Evolutionary conservation across 331 rosid genomes (phyloP).

Genomic region (Dryas integrifolia): DNA sequence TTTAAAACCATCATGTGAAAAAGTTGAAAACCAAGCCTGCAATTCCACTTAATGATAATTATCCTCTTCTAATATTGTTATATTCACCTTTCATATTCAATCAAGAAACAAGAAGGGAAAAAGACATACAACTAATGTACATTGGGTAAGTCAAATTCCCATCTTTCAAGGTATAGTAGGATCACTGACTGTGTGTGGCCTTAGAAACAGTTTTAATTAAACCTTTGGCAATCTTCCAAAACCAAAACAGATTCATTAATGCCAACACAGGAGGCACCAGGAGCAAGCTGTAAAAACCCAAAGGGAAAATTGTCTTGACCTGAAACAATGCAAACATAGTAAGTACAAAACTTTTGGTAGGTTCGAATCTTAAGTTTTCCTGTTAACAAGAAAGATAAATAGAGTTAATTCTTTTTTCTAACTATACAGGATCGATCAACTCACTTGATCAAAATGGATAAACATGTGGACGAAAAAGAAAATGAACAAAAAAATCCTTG

Average conservation of each 20-base stretch:
- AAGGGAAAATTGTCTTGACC: constrained; percentile 59
- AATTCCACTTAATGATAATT: not conserved
- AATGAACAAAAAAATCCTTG: constrained; percentile 74
- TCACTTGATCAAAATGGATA: constrained; percentile 74
- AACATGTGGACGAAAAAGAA: constrained; percentile 66
- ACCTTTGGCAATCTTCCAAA: constrained; percentile 90
- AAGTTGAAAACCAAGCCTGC: constrained; percentile 4
- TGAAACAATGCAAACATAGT: constrained; percentile 27
- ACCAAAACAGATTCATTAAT: constrained; percentile 73
- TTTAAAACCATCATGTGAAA: not conserved
- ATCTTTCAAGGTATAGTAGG: constrained; percentile 10
- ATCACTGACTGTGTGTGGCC: constrained; percentile 60
- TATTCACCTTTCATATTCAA: constrained; percentile 10
- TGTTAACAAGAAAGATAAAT: not conserved
- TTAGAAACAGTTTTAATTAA: constrained; percentile 67
- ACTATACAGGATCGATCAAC: constrained; percentile 23
- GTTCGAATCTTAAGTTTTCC: not conserved
- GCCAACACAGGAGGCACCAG: constrained; percentile 56
- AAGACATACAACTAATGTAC: constrained; percentile 16
- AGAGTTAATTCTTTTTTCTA: not conserved
- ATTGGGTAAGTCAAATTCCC: constrained; percentile 13
- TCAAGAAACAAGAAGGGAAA: not conserved
- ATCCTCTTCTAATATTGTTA: constrained; percentile 9
- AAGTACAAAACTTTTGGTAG: not conserved
- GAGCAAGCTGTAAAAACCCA: constrained; percentile 71